These are phyloP conservation scores for Leptodermis oblonga DNA, from an alignment of 257 asterid genomes.

Conservation along the genomic window DNA sequence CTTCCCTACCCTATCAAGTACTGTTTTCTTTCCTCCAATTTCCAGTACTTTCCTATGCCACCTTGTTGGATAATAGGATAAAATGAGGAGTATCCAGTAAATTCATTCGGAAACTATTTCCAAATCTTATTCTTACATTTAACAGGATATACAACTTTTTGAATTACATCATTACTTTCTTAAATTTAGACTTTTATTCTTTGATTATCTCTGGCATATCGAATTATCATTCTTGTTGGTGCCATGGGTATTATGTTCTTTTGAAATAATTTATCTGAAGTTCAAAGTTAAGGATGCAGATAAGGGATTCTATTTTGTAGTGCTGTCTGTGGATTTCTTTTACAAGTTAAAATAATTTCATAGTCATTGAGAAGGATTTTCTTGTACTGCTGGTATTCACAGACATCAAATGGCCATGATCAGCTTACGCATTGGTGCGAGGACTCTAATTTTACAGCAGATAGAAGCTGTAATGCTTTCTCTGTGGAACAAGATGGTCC, in stretches of 20 bases:
- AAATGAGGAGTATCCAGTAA: background rate
- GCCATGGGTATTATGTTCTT: background rate
- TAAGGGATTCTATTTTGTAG: background rate
- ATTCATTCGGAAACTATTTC: background rate
- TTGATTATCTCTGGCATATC: background rate
- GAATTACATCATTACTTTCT: background rate
- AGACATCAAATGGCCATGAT: constrained; percentile 9
- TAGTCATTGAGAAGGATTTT: background rate
- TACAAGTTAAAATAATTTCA: background rate
- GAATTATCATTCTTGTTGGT: background rate
- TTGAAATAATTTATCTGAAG: background rate
- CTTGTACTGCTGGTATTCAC: background rate
- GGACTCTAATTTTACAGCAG: constrained; percentile 33
- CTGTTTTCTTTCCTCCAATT: background rate
- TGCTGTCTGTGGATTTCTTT: background rate
- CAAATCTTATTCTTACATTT: background rate
- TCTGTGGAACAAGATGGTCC: constrained; percentile 9
- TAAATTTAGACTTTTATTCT: too few relatives aligned
- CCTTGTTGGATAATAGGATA: background rate
- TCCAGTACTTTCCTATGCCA: background rate
- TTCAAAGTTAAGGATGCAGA: too few relatives aligned
- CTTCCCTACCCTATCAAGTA: background rate
- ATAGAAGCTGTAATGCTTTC: constrained; percentile 23
- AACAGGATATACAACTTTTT: background rate
- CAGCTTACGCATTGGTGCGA: constrained; percentile 21